A percentile compares a stretch with the other conserved stretches of the same genome.
Evolutionary conservation across 2,329 filamentous ascomycete species (phyloP).

Genomic region (Aspergillus sp.): DNA sequence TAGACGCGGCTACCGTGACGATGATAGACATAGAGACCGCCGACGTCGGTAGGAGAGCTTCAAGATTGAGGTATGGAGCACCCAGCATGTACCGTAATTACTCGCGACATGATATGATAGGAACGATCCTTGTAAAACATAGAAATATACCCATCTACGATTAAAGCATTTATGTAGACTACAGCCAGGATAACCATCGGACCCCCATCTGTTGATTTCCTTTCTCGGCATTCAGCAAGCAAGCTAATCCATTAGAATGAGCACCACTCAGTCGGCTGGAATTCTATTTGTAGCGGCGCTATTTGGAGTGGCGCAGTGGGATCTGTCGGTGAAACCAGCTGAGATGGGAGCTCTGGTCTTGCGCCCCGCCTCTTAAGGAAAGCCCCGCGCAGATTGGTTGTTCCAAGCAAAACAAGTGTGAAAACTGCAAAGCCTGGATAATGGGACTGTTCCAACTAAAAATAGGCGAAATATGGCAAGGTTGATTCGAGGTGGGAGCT

Average conservation of each 20-base stretch:
- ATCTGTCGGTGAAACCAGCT: conserved; percentile 21
- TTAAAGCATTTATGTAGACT: neutral
- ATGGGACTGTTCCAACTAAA: conserved; percentile 12
- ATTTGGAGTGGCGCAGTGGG: conserved; percentile 5
- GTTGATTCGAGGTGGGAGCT: neutral
- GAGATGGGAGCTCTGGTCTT: neutral
- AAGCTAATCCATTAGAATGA: conserved; percentile 1
- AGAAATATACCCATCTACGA: neutral
- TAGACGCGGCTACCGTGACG: conserved; percentile 24
- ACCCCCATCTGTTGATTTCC: neutral
- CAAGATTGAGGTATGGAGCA: neutral
- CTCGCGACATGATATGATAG: neutral
- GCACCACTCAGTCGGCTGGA: neutral
- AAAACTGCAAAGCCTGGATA: conserved; percentile 8
- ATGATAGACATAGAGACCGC: conserved; percentile 30
- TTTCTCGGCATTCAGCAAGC: neutral
- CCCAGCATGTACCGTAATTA: neutral
- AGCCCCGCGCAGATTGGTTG: conserved; percentile 14
- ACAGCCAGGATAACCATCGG: neutral
- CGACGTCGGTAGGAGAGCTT: conserved; percentile 19
- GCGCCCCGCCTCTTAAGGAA: conserved; percentile 11
- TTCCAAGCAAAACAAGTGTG: conserved; percentile 6
- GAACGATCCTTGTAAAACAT: neutral
- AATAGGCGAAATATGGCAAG: conserved; percentile 13
- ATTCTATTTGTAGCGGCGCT: conserved; percentile 4